Evolutionary conservation across 2,329 filamentous ascomycete genomes (phyloP).

Genomic region (Tolypocladium paradoxum): DNA sequence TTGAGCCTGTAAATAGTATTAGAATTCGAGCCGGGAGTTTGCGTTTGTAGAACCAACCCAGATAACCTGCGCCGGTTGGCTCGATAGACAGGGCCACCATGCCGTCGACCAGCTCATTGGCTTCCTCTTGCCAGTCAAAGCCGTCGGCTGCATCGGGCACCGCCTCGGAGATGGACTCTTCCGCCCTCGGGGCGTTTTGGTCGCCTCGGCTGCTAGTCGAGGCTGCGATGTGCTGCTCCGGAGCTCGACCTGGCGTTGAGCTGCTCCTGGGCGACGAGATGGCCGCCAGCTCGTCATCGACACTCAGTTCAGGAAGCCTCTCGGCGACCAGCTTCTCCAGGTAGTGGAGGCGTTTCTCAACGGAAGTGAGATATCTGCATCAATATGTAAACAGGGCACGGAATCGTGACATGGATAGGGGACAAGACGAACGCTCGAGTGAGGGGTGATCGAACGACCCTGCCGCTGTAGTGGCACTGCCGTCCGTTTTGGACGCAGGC

Average conservation of each 20-base stretch:
- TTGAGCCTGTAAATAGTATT: constrained; percentile 10
- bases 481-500: constrained; percentile 12
- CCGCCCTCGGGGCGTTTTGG: not conserved
- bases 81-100: constrained; percentile 25
- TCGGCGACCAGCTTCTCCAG: constrained; percentile 2
- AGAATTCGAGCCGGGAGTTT: not conserved
- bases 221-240: not conserved
- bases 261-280: not conserved
- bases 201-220: not conserved
- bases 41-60: constrained; percentile 8
- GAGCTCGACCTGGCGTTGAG: not conserved
- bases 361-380: constrained; percentile 12
- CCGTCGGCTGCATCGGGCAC: constrained; percentile 18
- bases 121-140: constrained; percentile 22
- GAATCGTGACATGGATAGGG: not conserved
- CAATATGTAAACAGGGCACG: no score
- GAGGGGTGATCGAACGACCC: constrained; percentile 12
- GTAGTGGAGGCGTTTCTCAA: constrained; percentile 1
- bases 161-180: constrained; percentile 13
- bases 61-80: constrained; percentile 21
- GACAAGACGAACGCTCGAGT: constrained; percentile 11
- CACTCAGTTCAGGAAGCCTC: constrained; percentile 1
- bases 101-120: constrained; percentile 20
- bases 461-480: constrained; percentile 15
- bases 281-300: not conserved